Percentiles rank a stretch among this genome's conserved stretches.
phyloP scores from a whole-genome alignment of 73 alveolate genomes.

The Tetrahymena thermophila region DNA sequence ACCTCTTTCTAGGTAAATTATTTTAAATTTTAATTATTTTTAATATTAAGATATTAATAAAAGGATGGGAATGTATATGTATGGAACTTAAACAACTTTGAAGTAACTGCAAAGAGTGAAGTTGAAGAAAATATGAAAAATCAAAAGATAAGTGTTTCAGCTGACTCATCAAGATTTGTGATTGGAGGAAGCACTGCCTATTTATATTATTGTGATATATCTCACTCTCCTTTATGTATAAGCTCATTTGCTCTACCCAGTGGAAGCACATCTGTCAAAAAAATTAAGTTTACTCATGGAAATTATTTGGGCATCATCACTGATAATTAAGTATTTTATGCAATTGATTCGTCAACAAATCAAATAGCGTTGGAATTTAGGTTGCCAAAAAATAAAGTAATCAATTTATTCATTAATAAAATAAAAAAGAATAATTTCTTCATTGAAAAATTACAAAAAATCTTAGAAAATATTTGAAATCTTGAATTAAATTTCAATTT shows the following conservation, averaged over 20 bases:
- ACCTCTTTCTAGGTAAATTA: neutral
- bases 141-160: neutral
- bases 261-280: neutral
- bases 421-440: neutral
- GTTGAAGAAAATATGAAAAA: neutral
- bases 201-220: neutral
- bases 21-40: neutral
- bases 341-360: neutral
- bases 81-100: neutral
- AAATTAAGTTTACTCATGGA: neutral
- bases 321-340: neutral
- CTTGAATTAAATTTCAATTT: no score
- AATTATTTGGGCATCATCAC: neutral
- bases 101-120: neutral
- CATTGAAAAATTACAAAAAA: no score
- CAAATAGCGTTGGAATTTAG: neutral
- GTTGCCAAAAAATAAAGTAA: neutral
- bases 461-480: no score
- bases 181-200: neutral
- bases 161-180: neutral
- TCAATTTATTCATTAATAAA: neutral
- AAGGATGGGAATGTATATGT: neutral
- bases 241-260: neutral
- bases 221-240: neutral
- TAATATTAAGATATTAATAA: neutral